Base-by-base conservation (phyloP, 148 eudicot species). In the Vaccinium corymbosum region DNA sequence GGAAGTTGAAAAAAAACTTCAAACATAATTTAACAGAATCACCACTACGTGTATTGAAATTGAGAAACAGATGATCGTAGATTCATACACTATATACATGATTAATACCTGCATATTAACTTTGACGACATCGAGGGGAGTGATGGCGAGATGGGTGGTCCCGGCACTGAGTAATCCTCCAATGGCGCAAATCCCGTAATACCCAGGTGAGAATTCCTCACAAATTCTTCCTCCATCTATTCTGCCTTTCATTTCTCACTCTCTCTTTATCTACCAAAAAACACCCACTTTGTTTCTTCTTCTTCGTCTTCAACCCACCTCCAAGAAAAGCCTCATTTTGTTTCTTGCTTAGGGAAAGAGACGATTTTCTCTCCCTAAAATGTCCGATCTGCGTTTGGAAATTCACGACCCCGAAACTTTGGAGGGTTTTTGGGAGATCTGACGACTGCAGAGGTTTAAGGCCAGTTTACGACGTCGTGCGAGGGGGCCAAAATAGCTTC, bases 81-180 rank as follows among this genome's bases (percentile, higher is more conserved):
- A 0, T 64, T 42, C 46, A 4, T 42, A 42, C 55, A 52, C 13
- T 8, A 52, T 52, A 52, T 52, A 52, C 0, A 64, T 68, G 42
- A 27, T 64, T 6, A 68, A 1, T 20, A 91, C 95, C 93, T 91
- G 93, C 90, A 92, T 90, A 56, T 92, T 87, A 85, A 91, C 91
- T 88, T 91, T 92, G 79, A 92, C 87, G 80, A 92, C 93, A 85
- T 92, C 95, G 83, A 92, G 90, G 71, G 93, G 95, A 72, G 95
- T 91, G 71, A 92, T 87, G 62, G 81, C 89, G 61, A 91, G 88
- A 85, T 92, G 95, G 55, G 95, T 89, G 17, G 87, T 83, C 49
- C 95, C 95, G 32, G 92, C 93, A 70, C 95, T 91, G n/a, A 92
- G 84, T 70, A 90, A 85, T 56, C 95, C 95, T 25, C 91, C 93